Base-by-base conservation (phyloP, 1,139 yeast species). In the Pichia inconspicua region DNA sequence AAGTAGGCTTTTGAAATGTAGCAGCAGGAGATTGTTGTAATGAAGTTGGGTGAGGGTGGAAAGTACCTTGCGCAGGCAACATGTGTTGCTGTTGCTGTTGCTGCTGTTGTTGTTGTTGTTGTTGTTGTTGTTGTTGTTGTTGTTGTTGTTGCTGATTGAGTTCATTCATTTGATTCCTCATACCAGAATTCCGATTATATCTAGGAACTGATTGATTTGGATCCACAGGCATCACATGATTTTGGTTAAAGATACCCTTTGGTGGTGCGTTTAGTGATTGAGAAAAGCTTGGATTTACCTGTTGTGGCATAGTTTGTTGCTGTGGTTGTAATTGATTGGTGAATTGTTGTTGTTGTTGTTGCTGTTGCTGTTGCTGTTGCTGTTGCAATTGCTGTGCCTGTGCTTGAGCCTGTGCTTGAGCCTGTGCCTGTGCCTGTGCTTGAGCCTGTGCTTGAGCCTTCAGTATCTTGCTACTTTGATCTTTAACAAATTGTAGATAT, bases 401-500 rank as follows among this genome's bases (percentile, higher is more conserved):
- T 17, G 3, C 19, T 3, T 17, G 19, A 2, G 32, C 32, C 14
- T 30, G 32, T 30, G 11, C 11, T 5, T 14, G 32, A 25, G 34
- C 40, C 9, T 42, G 32, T 14, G 28, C 36, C 10, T 42, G 37
- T 3, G 27, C 25, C n/a, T 42, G 42, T 1, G 25, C 43, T n/a
- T 35, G 37, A 17, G 47, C 41, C 14, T 35, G 35, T 1, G 17
- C 63, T 46, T 67, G 73, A 36, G 69, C 65, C 53, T 71, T 68
- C 28, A 67, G 53, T 41, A 57, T 70, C 43, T 61, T 60, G 31
- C 56, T 47, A 46, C 58, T 59, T 37, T 75, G 78, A 38, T 76
- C 80, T 54, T 80, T 79, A 50, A 87, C 89, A 64, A 78, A 84
- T 50, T 79, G 80, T 66, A 85, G 81, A 61, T 84, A 87, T 59